Percentiles rank a stretch among this genome's conserved stretches.
phyloP scores from a whole-genome alignment of 2,329 filamentous ascomycete genomes.

The Simplicillium sp. region DNA sequence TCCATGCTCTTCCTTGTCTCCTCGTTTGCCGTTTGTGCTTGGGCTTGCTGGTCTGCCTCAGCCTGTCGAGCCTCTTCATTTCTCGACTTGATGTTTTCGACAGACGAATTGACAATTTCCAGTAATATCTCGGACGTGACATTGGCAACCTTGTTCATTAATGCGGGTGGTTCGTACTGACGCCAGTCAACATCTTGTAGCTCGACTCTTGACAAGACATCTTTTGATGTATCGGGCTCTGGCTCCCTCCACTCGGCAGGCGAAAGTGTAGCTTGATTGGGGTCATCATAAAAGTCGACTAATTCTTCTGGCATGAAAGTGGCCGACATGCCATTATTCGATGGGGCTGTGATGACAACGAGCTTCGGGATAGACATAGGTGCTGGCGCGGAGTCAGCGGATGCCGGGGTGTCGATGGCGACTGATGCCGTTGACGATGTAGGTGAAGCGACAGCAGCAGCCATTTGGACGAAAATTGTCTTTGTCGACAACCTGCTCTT shows the following conservation, averaged over 20 bases:
- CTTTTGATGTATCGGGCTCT: slow-evolving; percentile 9
- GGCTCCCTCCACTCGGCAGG: slow-evolving; percentile 9
- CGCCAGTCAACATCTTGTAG: slow-evolving; percentile 31
- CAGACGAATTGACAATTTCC: slow-evolving; percentile 31
- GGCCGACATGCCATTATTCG: neutral
- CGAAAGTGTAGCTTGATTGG: neutral
- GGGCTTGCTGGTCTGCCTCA: slow-evolving; percentile 10
- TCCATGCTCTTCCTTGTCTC: slow-evolving; percentile 13
- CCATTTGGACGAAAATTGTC: too few relatives aligned
- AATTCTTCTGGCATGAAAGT: neutral
- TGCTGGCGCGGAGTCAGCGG: neutral
- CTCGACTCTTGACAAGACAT: slow-evolving; percentile 15
- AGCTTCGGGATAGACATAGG: neutral
- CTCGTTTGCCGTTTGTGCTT: slow-evolving; percentile 12
- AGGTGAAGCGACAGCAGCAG: too few relatives aligned
- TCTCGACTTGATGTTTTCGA: slow-evolving; percentile 32
- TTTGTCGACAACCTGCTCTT: too few relatives aligned
- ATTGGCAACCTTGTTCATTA: slow-evolving; percentile 26
- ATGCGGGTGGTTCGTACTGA: slow-evolving; percentile 34
- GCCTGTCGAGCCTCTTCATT: slow-evolving; percentile 18
- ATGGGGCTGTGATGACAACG: neutral
- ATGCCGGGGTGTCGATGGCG: too few relatives aligned
- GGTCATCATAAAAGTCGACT: neutral
- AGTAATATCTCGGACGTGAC: slow-evolving; percentile 29
- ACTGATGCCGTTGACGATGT: too few relatives aligned